Evolutionary conservation across 1,139 yeast species (phyloP), one percentile per base, ranked within the genome.

Genomic region (Ashbya aceris): DNA sequence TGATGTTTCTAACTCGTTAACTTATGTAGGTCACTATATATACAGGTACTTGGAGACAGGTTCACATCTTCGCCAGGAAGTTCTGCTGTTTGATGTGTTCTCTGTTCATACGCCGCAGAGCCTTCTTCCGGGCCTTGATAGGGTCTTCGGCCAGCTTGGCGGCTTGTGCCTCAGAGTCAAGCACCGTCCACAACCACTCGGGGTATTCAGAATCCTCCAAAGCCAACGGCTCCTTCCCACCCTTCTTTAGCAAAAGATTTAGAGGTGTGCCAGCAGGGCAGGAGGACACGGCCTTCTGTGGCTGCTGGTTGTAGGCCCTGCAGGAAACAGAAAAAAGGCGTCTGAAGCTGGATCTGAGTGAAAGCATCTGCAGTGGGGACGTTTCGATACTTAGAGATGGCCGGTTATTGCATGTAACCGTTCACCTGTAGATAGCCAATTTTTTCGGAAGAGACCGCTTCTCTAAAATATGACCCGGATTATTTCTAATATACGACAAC

Each of bases 101-200:
- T 45, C 85, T 77, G 61, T 84, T 86, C 46, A 66, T 73, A 54
- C 74, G 73, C 55, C 87, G 74, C 54, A 86, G 70, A 56, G 76
- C 75, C 59, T 75, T 83, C 58, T 77, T 77, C 48, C 91, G 82
- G 67, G 77, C 71, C 54, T 71, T 76, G 58, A 82, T 73, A 39
- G 83, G 78, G 53, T 84, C 82, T 2, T 67, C 67, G 35, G 71
- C 74, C 38, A 82, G 69, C 49, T 74, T 68, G 20, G 69, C 72
- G 44, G 43, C 48, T 39, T 48, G 52, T 9, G 50, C 51, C 29
- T 40, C 32, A 8, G 34, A 69, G 59, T 87, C 94, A 37, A 87
- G 73, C 47, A 85, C 70, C n/a, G 73, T 76, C 98, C 98, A 91
- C 45, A 91, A 73, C 97, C 97, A 91, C 39, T 74, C 85, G 3